Base-by-base conservation (phyloP, 2,329 filamentous ascomycete species). In the Fusarium sp. region DNA sequence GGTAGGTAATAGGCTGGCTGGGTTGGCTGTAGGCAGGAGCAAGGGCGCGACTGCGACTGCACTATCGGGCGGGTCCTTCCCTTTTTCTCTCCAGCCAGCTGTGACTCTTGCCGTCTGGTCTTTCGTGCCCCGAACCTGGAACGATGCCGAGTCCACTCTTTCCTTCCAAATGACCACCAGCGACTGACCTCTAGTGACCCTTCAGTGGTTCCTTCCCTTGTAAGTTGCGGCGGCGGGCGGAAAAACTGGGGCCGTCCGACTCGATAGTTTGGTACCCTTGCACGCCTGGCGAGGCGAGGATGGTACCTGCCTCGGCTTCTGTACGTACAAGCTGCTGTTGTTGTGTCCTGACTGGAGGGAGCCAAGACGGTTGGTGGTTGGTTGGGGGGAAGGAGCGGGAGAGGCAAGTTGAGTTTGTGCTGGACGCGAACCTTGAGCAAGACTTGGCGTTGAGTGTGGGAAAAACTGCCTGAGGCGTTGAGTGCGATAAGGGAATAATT, bases 1-100 rank as follows among this genome's bases (percentile, higher is more conserved):
- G 35, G 35, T 36, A 36, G 16, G 35, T 36, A 16, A 7, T 36
- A 36, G 35, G 35, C 35, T 36, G 35, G 14, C 16, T 36, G 33
- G 33, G 33, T 14, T 36, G 35, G 35, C 35, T 42, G 47, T n/a
- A n/a, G 27, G 54, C 33, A 58, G 40, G 59, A 62, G 40, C 59
- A 63, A 73, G 70, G 70, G 70, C 70, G 70, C 62, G 70, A 73
- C 70, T 73, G 45, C 66, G 70, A 73, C 70, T 73, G 45, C 66
- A 60, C 71, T 65, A 59, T 38, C n/a, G 68, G 70, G 71, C 71
- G 71, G 68, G 71, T 74, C 71, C 60, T 66, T 62, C 40, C 47
- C 65, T 62, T 68, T 68, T 38, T 50, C 54, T 57, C 47, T 36
- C 22, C 42, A 29, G 45, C 40, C 45, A 25, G 58, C 56, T 74